Conservation (phyloP, 2,329 filamentous ascomycete species). For the Pseudovirgaria hyperparasitica region DNA sequence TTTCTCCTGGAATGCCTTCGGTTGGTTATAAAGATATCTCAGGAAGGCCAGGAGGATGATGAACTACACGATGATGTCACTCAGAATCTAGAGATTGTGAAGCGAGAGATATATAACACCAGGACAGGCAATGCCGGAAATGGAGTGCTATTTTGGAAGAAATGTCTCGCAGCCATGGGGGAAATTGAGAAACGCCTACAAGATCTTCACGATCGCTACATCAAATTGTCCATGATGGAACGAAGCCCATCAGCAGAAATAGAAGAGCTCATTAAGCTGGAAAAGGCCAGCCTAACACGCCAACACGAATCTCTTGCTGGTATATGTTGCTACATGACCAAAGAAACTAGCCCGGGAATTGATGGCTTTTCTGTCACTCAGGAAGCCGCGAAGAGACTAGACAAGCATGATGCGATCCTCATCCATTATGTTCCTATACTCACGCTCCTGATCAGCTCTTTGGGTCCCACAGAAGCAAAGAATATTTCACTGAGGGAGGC, state of each 20-base stretch:
- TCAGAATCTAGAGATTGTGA: constrained; percentile 39
- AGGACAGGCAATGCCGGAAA: constrained; percentile 35
- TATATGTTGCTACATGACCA: constrained; percentile 68
- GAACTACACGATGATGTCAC: constrained; percentile 22
- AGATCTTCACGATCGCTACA: constrained; percentile 60
- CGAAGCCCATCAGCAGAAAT: constrained; percentile 51
- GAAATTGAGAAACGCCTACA: constrained; percentile 67
- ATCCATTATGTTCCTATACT: constrained; percentile 77
- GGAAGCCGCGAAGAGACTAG: constrained; percentile 51
- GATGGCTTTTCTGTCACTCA: constrained; percentile 66
- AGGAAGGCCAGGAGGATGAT: constrained; percentile 12
- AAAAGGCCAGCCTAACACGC: constrained; percentile 65
- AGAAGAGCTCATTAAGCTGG: constrained; percentile 67
- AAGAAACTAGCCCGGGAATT: constrained; percentile 55
- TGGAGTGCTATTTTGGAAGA: constrained; percentile 53
- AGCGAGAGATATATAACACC: constrained; percentile 43
- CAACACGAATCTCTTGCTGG: constrained; percentile 82
- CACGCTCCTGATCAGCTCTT: constrained; percentile 62
- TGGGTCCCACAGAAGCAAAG: constrained; percentile 68
- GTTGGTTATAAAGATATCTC: constrained; percentile 57
- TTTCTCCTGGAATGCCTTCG: constrained; percentile 75
- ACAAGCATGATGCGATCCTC: constrained; percentile 61
- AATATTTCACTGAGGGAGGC: constrained; percentile 54
- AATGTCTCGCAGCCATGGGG: constrained; percentile 64
- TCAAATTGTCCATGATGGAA: constrained; percentile 63